Evolutionary conservation across 2,329 filamentous ascomycete species (phyloP).

Genomic region (Ophiostoma himal-ulmi): DNA sequence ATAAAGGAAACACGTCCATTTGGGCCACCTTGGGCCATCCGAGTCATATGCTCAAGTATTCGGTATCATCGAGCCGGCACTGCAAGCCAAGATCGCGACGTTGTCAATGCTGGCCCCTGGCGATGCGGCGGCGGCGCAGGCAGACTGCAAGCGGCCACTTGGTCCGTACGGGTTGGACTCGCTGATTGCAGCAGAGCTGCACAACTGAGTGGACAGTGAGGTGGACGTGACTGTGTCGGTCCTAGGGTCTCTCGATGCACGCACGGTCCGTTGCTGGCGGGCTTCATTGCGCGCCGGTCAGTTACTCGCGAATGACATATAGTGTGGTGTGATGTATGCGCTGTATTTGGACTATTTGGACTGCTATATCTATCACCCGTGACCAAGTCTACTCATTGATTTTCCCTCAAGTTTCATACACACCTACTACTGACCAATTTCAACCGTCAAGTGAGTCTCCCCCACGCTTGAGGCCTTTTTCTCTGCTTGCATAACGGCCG

Average conservation of each 20-base stretch:
- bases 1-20: not conserved
- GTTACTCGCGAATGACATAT: too few species aligned
- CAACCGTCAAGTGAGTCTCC: not conserved
- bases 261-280: too few species aligned
- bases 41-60: not conserved
- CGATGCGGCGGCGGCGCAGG: not conserved
- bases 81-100: not conserved
- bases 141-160: not conserved
- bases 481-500: not conserved
- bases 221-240: not conserved
- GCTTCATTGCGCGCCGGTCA: too few species aligned
- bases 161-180: not conserved
- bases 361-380: too few species aligned
- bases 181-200: not conserved
- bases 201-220: not conserved
- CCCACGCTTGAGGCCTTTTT: constrained; percentile 2
- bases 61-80: not conserved
- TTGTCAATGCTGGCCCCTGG: not conserved
- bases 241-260: not conserved
- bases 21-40: not conserved
- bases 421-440: too few species aligned
- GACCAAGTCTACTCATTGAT: too few species aligned
- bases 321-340: too few species aligned
- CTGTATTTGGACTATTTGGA: too few species aligned
- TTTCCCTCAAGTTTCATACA: too few species aligned